Evolutionary conservation across 2,329 filamentous ascomycete genomes (phyloP).

Genomic region (Penicillium sp.): DNA sequence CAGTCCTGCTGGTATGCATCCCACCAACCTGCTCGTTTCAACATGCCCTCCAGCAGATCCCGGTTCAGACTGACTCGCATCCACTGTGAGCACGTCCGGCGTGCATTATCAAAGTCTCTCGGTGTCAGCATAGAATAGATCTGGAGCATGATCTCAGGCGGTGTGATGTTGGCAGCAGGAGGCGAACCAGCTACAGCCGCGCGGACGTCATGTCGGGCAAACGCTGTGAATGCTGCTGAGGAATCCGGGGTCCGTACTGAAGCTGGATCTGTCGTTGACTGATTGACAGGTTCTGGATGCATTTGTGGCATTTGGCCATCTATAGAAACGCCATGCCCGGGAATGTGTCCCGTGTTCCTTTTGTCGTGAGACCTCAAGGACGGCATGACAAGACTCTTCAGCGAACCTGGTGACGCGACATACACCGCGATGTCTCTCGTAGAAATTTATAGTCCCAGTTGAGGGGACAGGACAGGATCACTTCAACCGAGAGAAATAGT

Average conservation of each 20-base stretch:
- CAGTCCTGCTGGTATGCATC: constrained; percentile 35
- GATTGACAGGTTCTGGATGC: background rate
- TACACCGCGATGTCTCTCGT: background rate
- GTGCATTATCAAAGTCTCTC: constrained; percentile 55
- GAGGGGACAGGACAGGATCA: background rate
- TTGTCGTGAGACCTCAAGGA: constrained; percentile 10
- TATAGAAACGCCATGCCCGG: background rate
- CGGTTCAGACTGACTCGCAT: constrained; percentile 54
- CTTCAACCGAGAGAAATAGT: background rate
- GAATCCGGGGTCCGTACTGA: background rate
- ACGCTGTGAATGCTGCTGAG: background rate
- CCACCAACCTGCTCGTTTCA: constrained; percentile 54
- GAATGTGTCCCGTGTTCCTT: background rate
- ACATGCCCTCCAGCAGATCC: constrained; percentile 49
- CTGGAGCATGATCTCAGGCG: constrained; percentile 48
- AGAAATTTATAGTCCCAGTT: background rate
- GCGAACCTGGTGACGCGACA: constrained; percentile 5
- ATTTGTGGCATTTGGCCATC: background rate
- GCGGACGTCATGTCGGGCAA: background rate
- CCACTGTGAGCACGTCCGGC: constrained; percentile 57
- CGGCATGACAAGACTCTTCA: constrained; percentile 12
- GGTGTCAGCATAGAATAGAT: constrained; percentile 46
- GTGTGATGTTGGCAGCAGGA: constrained; percentile 35
- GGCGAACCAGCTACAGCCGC: constrained; percentile 7
- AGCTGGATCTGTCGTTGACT: background rate